Evolutionary conservation across 176 grass and related monocot species (phyloP).

Genomic region (Echinochloa phyllopogon): DNA sequence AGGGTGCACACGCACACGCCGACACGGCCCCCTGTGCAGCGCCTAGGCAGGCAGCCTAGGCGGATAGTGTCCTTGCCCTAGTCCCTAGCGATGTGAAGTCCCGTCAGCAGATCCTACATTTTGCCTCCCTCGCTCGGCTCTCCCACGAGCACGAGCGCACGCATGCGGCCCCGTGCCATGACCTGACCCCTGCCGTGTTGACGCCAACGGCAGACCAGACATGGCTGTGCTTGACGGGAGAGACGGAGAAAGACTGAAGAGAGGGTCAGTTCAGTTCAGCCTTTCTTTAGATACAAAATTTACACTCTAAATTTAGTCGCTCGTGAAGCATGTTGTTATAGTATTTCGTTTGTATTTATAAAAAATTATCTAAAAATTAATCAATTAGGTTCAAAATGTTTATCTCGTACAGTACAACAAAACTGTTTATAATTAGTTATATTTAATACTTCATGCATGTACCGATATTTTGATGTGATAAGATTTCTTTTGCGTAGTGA

Average conservation of each 20-base stretch:
- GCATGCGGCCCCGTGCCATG: not conserved
- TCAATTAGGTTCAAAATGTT: too few relatives aligned
- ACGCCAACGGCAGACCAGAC: constrained; percentile 26
- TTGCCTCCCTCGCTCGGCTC: constrained; percentile 1
- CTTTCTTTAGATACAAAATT: too few relatives aligned
- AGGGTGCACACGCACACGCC: not conserved
- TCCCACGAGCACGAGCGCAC: not conserved
- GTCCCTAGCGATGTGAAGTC: constrained; percentile 32
- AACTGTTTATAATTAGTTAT: too few relatives aligned
- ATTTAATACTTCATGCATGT: too few relatives aligned
- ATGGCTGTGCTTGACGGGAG: not conserved
- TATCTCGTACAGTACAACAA: too few relatives aligned
- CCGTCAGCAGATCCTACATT: constrained; percentile 58
- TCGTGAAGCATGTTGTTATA: too few relatives aligned
- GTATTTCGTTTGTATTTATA: too few relatives aligned
- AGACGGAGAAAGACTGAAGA: not conserved
- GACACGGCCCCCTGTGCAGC: not conserved
- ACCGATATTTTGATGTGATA: too few relatives aligned
- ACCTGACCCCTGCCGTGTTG: constrained; percentile 32
- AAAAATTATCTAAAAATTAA: too few relatives aligned
- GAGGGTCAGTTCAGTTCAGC: too few relatives aligned
- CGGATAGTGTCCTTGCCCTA: not conserved
- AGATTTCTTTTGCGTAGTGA: too few relatives aligned
- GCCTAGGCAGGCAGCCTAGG: not conserved
- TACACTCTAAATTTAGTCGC: too few relatives aligned